Percentiles rank a stretch among this genome's conserved stretches.
Evolutionary conservation across 2,329 filamentous ascomycete genomes (phyloP).

Genomic region (Cytospora piceae): DNA sequence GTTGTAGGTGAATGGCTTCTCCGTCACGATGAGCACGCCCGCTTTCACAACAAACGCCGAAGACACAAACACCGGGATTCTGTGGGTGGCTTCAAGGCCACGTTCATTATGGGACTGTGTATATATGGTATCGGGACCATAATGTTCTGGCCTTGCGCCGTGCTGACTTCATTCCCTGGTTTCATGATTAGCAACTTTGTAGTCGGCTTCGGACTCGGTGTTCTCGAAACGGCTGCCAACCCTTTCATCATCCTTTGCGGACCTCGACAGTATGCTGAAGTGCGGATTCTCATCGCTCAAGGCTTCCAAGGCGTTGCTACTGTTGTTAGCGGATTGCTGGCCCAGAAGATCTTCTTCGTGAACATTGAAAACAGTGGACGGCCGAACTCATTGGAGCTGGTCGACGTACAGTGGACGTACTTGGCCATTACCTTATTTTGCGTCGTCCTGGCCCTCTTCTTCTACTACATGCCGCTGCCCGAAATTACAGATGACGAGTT

Average conservation of each 20-base stretch:
- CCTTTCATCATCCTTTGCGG: constrained; percentile 75
- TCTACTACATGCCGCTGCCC: constrained; percentile 69
- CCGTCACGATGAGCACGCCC: constrained; percentile 65
- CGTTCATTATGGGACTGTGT: constrained; percentile 75
- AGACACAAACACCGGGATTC: constrained; percentile 43
- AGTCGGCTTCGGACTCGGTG: constrained; percentile 74
- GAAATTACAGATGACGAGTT: constrained; percentile 62
- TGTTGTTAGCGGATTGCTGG: constrained; percentile 72
- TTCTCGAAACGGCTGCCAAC: constrained; percentile 81
- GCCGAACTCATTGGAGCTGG: constrained; percentile 55
- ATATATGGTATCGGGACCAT: constrained; percentile 79
- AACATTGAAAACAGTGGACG: constrained; percentile 48
- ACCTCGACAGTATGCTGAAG: constrained; percentile 72
- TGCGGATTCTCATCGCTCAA: constrained; percentile 75
- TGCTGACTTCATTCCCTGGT: constrained; percentile 74
- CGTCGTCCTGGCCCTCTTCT: constrained; percentile 69
- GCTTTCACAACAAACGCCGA: constrained; percentile 44
- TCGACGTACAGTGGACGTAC: constrained; percentile 84
- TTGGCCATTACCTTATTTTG: constrained; percentile 79
- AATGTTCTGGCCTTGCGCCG: constrained; percentile 82
- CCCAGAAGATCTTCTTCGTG: constrained; percentile 74
- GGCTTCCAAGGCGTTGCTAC: constrained; percentile 76
- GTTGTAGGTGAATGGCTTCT: constrained; percentile 73
- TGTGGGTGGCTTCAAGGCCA: constrained; percentile 73
- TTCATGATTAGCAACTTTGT: constrained; percentile 77